Percentiles rank a stretch among this genome's conserved stretches.
phyloP scores from a whole-genome alignment of 495 filamentous ascomycete species.

The Talaromyces adpressus region DNA sequence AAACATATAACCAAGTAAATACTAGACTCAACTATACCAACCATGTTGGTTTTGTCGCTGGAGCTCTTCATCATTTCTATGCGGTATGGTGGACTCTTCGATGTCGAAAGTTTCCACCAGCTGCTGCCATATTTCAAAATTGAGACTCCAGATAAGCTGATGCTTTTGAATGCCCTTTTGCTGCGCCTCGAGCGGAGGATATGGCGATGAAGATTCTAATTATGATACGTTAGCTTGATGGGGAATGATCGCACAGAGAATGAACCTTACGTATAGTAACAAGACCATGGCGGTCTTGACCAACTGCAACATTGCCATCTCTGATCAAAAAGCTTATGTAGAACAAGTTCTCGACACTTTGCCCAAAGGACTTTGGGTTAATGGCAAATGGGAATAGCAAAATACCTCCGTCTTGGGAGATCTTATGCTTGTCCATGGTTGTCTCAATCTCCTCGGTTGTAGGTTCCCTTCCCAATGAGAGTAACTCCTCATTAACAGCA shows the following conservation, averaged over 20 bases:
- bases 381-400: constrained; percentile 77
- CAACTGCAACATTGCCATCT: constrained; percentile 68
- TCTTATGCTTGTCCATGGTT: constrained; percentile 45
- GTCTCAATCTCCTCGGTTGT: constrained; percentile 27
- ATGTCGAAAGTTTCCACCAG: constrained; percentile 70
- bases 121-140: constrained; percentile 74
- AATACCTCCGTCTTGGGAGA: constrained; percentile 58
- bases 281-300: constrained; percentile 53
- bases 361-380: constrained; percentile 84
- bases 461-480: constrained; percentile 26
- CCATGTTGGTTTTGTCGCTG: constrained; percentile 51
- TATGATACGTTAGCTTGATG: constrained; percentile 13
- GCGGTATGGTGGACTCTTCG: constrained; percentile 71
- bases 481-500: constrained; percentile 23
- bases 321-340: constrained; percentile 91
- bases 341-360: constrained; percentile 96
- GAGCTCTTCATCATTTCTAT: constrained; percentile 56
- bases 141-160: constrained; percentile 78
- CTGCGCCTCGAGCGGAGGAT: constrained; percentile 37
- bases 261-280: constrained; percentile 64
- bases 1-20: background rate
- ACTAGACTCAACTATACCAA: constrained; percentile 62
- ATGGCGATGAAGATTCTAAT: constrained; percentile 33
- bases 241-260: background rate
- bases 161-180: constrained; percentile 53